Conservation (phyloP, 2,329 filamentous ascomycete genomes). For the Exophiala dermatitidis region DNA sequence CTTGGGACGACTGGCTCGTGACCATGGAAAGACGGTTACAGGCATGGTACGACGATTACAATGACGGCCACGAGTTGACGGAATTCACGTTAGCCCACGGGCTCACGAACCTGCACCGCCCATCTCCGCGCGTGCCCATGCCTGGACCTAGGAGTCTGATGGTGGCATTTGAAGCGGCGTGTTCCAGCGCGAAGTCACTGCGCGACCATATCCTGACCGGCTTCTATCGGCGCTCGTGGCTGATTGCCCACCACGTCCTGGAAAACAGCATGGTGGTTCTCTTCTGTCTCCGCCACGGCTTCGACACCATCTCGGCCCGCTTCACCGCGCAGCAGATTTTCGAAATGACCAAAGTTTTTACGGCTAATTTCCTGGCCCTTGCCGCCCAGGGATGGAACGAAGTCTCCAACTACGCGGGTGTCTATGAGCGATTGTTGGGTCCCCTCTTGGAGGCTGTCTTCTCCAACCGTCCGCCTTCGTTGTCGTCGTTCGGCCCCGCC, state of each 20-base stretch:
- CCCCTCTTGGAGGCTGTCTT: constrained; percentile 32
- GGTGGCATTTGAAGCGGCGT: constrained; percentile 28
- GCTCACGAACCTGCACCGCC: constrained; percentile 27
- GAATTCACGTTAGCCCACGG: constrained; percentile 27
- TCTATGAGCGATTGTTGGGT: constrained; percentile 29
- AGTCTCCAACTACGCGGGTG: constrained; percentile 29
- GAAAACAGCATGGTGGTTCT: constrained; percentile 30
- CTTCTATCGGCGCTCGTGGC: constrained; percentile 28
- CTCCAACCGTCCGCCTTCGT: constrained; percentile 23
- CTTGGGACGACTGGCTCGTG: constrained; percentile 29
- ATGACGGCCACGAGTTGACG: constrained; percentile 25
- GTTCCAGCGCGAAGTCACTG: constrained; percentile 24
- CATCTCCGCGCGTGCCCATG: constrained; percentile 27
- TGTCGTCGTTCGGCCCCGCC: constrained; percentile 26
- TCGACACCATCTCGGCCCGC: constrained; percentile 28
- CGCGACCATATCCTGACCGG: constrained; percentile 27
- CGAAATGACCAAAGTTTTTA: constrained; percentile 32
- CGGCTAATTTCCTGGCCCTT: constrained; percentile 30
- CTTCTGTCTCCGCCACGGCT: constrained; percentile 31
- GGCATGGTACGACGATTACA: constrained; percentile 27
- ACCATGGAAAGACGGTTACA: constrained; percentile 27
- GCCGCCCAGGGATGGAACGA: constrained; percentile 32
- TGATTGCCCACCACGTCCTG: constrained; percentile 28
- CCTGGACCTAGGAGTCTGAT: constrained; percentile 25
- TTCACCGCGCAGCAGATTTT: constrained; percentile 30